phyloP scores from a whole-genome alignment of 2,329 filamentous ascomycete species.

The Didymella glomerata region DNA sequence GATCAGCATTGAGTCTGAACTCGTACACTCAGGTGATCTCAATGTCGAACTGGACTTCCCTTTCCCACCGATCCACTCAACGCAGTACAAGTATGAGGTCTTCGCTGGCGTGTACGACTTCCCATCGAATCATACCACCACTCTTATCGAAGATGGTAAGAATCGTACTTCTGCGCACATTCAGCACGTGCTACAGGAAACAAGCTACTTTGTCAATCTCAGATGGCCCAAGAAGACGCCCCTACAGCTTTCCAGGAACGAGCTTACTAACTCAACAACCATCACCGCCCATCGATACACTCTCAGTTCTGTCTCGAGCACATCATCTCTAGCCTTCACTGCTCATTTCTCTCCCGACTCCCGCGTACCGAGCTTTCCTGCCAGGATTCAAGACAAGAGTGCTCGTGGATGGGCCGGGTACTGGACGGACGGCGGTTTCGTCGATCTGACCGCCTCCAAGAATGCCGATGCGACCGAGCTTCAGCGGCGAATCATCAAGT shows the following conservation, averaged over 20 bases:
- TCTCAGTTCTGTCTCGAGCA: conserved; percentile 12
- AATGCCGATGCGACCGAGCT: conserved; percentile 58
- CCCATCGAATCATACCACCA: conserved; percentile 56
- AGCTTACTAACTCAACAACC: conserved; percentile 55
- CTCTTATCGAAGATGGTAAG: conserved; percentile 35
- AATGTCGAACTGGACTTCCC: conserved; percentile 63
- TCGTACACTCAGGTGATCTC: conserved; percentile 52
- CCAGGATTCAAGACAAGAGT: conserved; percentile 44
- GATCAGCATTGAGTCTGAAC: conserved; percentile 54
- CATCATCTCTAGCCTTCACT: conserved; percentile 31
- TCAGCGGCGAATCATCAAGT: conserved; percentile 60
- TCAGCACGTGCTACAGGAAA: conserved; percentile 54
- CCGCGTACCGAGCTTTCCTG: conserved; percentile 31
- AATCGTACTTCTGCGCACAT: conserved; percentile 52
- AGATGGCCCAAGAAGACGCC: conserved; percentile 50
- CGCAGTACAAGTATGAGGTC: conserved; percentile 47
- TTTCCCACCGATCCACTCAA: conserved; percentile 51
- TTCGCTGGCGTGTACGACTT: conserved; percentile 62
- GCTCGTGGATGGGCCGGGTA: conserved; percentile 57
- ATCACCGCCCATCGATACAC: conserved; percentile 43
- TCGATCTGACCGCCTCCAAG: conserved; percentile 56
- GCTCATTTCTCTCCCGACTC: conserved; percentile 38
- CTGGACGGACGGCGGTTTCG: conserved; percentile 60
- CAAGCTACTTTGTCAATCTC: conserved; percentile 54
- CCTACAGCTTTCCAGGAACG: conserved; percentile 46